A percentile compares a stretch with the other conserved stretches of the same genome.
Conservation (phyloP, 1,284 basidiomycete genomes). For the Entoloma clypeatum region DNA sequence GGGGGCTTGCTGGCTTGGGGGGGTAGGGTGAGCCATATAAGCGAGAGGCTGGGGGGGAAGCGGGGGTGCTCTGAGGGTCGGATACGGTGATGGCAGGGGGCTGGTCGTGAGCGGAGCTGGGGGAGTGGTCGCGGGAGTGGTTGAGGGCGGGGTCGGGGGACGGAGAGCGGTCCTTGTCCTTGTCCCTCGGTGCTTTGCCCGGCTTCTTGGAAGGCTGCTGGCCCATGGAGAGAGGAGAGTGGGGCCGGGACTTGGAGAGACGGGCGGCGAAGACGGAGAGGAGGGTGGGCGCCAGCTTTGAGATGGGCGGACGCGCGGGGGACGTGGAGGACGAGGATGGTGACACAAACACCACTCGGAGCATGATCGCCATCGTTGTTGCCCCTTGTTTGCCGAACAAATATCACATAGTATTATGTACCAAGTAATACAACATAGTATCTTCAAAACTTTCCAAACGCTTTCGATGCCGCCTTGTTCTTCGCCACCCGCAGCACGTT, state of each 20-base stretch:
- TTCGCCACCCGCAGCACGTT: slow-evolving; percentile 91
- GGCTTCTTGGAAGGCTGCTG: slow-evolving; percentile 77
- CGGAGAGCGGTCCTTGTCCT: slow-evolving; percentile 47
- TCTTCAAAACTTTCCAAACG: slow-evolving; percentile 90
- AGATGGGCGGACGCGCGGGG: slow-evolving; percentile 16
- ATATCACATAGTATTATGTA: slow-evolving; percentile 8
- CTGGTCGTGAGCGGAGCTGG: slow-evolving; percentile 38
- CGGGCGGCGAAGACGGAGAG: slow-evolving; percentile 70
- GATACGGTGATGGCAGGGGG: slow-evolving; percentile 51
- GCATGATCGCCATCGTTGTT: slow-evolving; percentile 19
- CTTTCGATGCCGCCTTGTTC: slow-evolving; percentile 85
- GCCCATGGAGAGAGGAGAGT: slow-evolving; percentile 73
- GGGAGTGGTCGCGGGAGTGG: slow-evolving; percentile 37
- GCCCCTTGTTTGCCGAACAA: slow-evolving; percentile 20
- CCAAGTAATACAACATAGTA: slow-evolving; percentile 13
- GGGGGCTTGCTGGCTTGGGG: slow-evolving; percentile 25
- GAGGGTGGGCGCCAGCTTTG: slow-evolving; percentile 76
- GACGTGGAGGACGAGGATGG: slow-evolving; percentile 10
- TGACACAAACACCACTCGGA: background rate
- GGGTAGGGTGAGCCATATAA: slow-evolving; percentile 36
- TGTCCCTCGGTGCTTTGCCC: slow-evolving; percentile 65
- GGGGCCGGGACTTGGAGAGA: slow-evolving; percentile 64
- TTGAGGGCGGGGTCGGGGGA: slow-evolving; percentile 31
- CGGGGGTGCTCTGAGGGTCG: slow-evolving; percentile 40
- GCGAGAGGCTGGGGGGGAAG: slow-evolving; percentile 24